Conservation (phyloP, 441 rosid species). For the Eruca vesicaria region DNA sequence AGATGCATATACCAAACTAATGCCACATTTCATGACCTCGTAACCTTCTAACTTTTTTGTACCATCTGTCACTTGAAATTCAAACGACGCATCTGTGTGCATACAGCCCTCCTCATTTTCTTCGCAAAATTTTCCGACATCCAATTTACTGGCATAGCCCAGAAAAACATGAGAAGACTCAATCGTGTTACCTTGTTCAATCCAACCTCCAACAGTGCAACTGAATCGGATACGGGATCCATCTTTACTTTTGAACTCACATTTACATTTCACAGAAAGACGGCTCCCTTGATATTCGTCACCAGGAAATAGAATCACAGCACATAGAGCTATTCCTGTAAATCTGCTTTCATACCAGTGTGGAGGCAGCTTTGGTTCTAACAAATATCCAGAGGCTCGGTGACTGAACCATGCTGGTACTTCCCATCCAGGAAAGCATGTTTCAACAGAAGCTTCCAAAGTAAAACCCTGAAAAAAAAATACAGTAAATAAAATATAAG, state of each 20-base stretch:
- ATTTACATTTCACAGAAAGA: neutral
- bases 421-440: constrained; percentile 14
- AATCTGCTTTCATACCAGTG: neutral
- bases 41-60: neutral
- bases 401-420: neutral
- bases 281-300: neutral
- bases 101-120: neutral
- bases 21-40: neutral
- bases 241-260: neutral
- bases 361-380: neutral
- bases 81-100: neutral
- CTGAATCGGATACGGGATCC: neutral
- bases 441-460: neutral
- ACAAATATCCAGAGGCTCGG: neutral
- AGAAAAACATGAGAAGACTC: neutral
- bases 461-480: neutral
- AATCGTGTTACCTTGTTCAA: neutral
- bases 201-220: neutral
- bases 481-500: neutral
- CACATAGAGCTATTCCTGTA: neutral
- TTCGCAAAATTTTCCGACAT: neutral
- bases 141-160: neutral
- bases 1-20: neutral
- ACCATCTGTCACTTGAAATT: constrained; percentile 14
- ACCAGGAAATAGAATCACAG: neutral